Conservation (phyloP, 257 asterid genomes). For the Solanum piurae region DNA sequence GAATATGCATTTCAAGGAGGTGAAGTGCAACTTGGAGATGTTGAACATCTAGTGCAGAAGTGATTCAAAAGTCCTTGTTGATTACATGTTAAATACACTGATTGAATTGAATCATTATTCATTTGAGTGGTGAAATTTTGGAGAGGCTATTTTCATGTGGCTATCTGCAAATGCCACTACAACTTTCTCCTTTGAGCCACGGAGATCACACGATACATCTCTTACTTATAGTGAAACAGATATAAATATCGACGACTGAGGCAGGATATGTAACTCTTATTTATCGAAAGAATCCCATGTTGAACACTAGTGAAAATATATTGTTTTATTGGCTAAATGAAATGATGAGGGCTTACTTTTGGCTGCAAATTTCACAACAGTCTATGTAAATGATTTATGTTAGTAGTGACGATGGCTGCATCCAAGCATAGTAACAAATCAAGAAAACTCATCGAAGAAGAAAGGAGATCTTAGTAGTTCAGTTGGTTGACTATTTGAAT, state of each 20-base stretch:
- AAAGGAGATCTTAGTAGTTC: no score
- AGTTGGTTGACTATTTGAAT: no score
- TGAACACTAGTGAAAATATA: not conserved
- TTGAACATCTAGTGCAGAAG: conserved; percentile 60
- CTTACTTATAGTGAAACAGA: not conserved
- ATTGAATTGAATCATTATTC: not conserved
- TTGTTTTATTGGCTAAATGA: not conserved
- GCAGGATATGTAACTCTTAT: not conserved
- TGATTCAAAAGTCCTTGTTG: not conserved
- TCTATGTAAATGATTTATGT: not conserved
- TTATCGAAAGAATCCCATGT: not conserved
- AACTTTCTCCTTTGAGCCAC: not conserved
- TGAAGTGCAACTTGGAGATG: conserved; percentile 66
- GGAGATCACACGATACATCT: not conserved
- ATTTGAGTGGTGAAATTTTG: not conserved
- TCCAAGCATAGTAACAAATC: not conserved
- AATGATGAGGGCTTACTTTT: not conserved
- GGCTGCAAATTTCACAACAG: not conserved
- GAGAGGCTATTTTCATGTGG: not conserved
- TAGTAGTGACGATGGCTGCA: not conserved
- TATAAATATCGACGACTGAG: not conserved
- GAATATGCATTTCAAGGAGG: conserved; percentile 28
- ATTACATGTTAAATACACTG: not conserved
- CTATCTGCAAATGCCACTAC: not conserved
- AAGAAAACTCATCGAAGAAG: no score